Percentiles rank a stretch among this genome's conserved stretches.
Evolutionary conservation across 2,329 filamentous ascomycete species (phyloP).

Genomic region (Colletotrichum theobromicola): DNA sequence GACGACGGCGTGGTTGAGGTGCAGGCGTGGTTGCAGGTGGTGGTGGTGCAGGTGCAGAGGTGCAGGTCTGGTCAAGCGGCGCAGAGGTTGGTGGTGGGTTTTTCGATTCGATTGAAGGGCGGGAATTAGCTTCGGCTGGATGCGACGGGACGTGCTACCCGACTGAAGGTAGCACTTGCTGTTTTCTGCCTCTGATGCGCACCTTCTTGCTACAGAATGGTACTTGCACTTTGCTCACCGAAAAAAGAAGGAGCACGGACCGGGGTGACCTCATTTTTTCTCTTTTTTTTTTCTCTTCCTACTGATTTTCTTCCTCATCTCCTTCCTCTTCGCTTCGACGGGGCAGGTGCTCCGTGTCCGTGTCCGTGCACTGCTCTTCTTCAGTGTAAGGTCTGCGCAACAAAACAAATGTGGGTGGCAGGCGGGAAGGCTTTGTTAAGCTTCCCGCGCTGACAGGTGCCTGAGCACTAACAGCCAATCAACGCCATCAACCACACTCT

Average conservation of each 20-base stretch:
- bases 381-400: neutral
- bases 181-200: too few relatives aligned
- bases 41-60: neutral
- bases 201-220: too few relatives aligned
- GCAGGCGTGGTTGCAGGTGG: neutral
- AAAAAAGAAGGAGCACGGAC: neutral
- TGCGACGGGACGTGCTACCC: neutral
- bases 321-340: neutral
- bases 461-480: slow-evolving; percentile 1
- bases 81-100: neutral
- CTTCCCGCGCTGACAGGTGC: neutral
- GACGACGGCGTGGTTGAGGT: neutral
- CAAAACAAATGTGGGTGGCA: neutral
- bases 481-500: neutral
- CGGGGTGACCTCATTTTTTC: slow-evolving; percentile 16
- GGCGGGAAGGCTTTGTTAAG: slow-evolving; percentile 11
- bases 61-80: neutral
- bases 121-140: slow-evolving; percentile 1
- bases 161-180: neutral
- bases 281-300: neutral
- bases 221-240: neutral
- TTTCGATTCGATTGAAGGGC: neutral
- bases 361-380: neutral
- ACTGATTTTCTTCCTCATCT: neutral
- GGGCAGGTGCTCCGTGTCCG: slow-evolving; percentile 1